These are phyloP conservation scores for Saccharomycopsis fodiens DNA, from an alignment of 805 yeast species.

Conservation along the genomic window DNA sequence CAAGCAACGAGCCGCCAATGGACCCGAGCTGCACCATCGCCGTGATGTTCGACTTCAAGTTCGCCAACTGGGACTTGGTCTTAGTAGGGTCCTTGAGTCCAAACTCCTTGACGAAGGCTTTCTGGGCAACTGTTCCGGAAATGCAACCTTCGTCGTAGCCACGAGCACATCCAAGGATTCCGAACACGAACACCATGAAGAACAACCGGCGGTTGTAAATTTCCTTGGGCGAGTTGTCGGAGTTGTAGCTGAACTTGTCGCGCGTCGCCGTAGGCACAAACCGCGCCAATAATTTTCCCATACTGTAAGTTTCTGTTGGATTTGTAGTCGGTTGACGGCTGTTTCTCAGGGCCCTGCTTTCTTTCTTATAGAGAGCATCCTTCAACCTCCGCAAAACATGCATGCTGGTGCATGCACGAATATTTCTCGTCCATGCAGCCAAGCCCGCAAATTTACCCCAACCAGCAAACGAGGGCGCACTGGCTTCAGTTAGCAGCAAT, in stretches of 20 bases:
- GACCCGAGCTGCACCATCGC: slow-evolving; percentile 54
- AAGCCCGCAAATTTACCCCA: no score
- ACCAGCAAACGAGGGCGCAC: no score
- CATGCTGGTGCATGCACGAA: no score
- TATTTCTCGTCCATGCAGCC: no score
- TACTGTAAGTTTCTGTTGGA: neutral
- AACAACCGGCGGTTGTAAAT: slow-evolving; percentile 41
- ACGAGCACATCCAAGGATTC: slow-evolving; percentile 48
- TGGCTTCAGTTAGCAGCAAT: no score
- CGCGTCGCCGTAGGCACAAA: neutral
- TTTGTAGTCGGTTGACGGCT: no score
- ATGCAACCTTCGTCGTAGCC: slow-evolving; percentile 52
- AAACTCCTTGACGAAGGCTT: slow-evolving; percentile 34
- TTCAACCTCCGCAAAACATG: no score
- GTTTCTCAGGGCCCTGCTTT: no score
- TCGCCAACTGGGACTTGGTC: slow-evolving; percentile 32
- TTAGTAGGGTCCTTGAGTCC: slow-evolving; percentile 36
- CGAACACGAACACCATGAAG: slow-evolving; percentile 41
- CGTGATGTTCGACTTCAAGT: slow-evolving; percentile 44
- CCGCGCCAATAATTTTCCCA: neutral
- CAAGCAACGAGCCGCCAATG: slow-evolving; percentile 46
- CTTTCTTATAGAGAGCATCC: no score
- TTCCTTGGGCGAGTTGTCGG: slow-evolving; percentile 32
- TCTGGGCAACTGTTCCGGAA: slow-evolving; percentile 38
- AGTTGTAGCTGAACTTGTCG: neutral